These are phyloP conservation scores for Grigorovia jiainica DNA, from an alignment of 805 yeast species.

Conservation along the genomic window DNA sequence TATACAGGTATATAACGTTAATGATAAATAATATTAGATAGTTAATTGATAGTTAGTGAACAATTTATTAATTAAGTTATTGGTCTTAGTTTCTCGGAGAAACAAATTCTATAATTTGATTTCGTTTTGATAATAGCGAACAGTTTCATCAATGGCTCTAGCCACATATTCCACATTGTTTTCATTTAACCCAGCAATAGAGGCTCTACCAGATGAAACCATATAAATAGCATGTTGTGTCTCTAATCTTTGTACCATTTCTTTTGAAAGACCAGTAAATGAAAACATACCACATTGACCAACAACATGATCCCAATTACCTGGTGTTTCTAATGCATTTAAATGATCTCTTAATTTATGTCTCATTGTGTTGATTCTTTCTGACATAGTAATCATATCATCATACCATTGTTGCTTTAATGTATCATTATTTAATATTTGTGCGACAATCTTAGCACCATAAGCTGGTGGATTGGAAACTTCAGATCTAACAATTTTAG, in stretches of 20 bases:
- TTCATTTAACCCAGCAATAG: constrained; percentile 86
- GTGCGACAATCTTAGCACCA: constrained; percentile 85
- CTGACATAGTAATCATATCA: constrained; percentile 80
- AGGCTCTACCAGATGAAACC: constrained; percentile 78
- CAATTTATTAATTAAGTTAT: too few species aligned
- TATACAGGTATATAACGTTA: too few species aligned
- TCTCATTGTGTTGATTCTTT: constrained; percentile 77
- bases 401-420: constrained; percentile 71
- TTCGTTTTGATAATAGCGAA: constrained; percentile 26
- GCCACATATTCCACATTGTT: constrained; percentile 74
- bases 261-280: constrained; percentile 74
- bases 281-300: constrained; percentile 95
- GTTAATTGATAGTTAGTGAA: too few species aligned
- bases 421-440: constrained; percentile 56
- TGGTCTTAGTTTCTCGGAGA: too few species aligned
- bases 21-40: too few species aligned
- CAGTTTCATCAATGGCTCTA: constrained; percentile 70
- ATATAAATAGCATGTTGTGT: constrained; percentile 72
- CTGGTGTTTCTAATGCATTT: constrained; percentile 64
- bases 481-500: constrained; percentile 69
- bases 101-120: constrained; percentile 3
- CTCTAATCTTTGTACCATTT: constrained; percentile 71
- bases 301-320: constrained; percentile 85
- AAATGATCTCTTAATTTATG: constrained; percentile 50
- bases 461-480: constrained; percentile 91